Percentiles rank a stretch among this genome's conserved stretches.
Evolutionary conservation across 257 asterid species (phyloP).

Genomic region (Solanum virginianum): DNA sequence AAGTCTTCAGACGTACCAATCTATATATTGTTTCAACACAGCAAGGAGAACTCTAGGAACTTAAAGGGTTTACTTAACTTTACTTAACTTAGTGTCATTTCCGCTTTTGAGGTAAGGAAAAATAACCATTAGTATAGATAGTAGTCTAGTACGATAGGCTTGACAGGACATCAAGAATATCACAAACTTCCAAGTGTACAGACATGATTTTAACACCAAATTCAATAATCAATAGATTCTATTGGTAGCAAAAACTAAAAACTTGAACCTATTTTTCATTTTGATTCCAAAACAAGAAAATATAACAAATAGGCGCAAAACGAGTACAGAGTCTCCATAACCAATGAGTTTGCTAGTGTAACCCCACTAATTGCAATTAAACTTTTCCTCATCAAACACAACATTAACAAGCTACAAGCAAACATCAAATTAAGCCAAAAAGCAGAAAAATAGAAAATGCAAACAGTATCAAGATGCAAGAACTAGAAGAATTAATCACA

Average conservation of each 20-base stretch:
- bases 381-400: neutral
- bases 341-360: neutral
- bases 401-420: neutral
- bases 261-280: neutral
- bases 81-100: neutral
- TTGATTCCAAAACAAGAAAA: neutral
- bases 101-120: neutral
- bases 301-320: neutral
- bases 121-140: neutral
- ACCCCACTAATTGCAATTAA: neutral
- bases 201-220: neutral
- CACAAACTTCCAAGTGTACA: neutral
- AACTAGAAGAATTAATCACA: neutral
- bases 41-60: neutral
- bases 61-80: neutral
- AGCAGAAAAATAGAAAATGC: neutral
- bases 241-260: neutral
- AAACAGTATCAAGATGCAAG: neutral
- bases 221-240: neutral
- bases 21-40: neutral
- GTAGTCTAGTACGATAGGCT: neutral
- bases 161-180: neutral
- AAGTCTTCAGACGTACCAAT: neutral
- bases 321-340: neutral
- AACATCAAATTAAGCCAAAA: neutral